Base-by-base conservation (phyloP, 768 basidiomycete genomes). In the Hygrophoropsis aurantiaca region DNA sequence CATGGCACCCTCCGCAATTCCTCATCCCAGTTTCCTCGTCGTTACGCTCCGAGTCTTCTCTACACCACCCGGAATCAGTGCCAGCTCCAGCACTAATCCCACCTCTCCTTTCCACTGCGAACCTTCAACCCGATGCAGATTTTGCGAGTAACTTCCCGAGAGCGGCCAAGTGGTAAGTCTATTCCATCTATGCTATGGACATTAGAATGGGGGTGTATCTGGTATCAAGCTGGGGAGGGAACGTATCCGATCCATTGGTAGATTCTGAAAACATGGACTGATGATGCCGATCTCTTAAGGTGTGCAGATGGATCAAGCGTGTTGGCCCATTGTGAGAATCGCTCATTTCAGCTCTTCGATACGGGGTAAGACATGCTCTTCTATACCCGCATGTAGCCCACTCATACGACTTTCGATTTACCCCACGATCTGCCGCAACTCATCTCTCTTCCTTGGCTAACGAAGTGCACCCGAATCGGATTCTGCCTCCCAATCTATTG, bases 221-320 rank as follows among this genome's bases (percentile, higher is more conserved):
- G n/a, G n/a, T n/a, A n/a, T n/a, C n/a, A n/a, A n/a, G n/a, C n/a
- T n/a, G n/a, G n/a, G n/a, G n/a, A n/a, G n/a, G n/a, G n/a, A n/a
- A n/a, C n/a, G n/a, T n/a, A n/a, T n/a, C n/a, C n/a, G n/a, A n/a
- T n/a, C n/a, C n/a, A n/a, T n/a, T n/a, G n/a, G n/a, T n/a, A n/a
- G n/a, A n/a, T n/a, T n/a, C n/a, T n/a, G n/a, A n/a, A n/a, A n/a
- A n/a, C n/a, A n/a, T n/a, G n/a, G n/a, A n/a, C n/a, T n/a, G n/a
- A n/a, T n/a, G n/a, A n/a, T n/a, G 23, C 34, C 27, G 24, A 26
- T 38, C 35, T 20, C 19, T 16, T 35, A 49, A 94, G 90, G 84
- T 87, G 79, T 53, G 76, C 81, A 11, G 90, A 94, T 56, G 90
- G 89, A 0, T 80, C 84, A 3, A 74, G 72, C 11, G 66, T 84